Evolutionary conservation across 257 asterid species (phyloP).

Genomic region (Jacaranda copaia): DNA sequence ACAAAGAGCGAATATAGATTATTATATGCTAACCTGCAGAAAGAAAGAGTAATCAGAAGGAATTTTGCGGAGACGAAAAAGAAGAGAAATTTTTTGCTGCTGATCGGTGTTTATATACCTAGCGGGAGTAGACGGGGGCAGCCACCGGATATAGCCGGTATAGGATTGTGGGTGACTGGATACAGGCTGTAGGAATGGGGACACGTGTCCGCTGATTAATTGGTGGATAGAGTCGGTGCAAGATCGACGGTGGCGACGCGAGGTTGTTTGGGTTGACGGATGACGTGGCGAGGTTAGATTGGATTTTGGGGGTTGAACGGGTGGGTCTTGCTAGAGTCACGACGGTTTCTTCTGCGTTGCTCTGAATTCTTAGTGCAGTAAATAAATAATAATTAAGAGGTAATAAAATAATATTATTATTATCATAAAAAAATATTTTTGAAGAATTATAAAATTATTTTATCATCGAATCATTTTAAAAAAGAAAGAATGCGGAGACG

Average conservation of each 20-base stretch:
- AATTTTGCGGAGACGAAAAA: slow-evolving; percentile 23
- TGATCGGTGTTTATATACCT: slow-evolving; percentile 59
- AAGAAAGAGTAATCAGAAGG: slow-evolving; percentile 39
- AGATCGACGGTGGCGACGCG: slow-evolving; percentile 63
- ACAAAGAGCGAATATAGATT: slow-evolving; percentile 14
- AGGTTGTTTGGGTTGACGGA: slow-evolving; percentile 37
- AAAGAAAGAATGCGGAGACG: too few species aligned
- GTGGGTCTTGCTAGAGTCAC: slow-evolving; percentile 32
- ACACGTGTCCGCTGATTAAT: slow-evolving; percentile 46
- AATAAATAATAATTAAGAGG: neutral
- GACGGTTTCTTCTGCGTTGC: too few species aligned
- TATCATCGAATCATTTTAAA: too few species aligned
- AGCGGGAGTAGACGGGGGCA: slow-evolving; percentile 60
- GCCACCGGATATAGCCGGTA: slow-evolving; percentile 59
- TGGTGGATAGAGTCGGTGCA: slow-evolving; percentile 46
- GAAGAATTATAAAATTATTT: too few species aligned
- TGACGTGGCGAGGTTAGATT: slow-evolving; percentile 54
- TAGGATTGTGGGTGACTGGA: slow-evolving; percentile 46
- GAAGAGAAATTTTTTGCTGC: slow-evolving; percentile 4
- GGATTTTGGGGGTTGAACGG: slow-evolving; percentile 30
- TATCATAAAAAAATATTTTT: too few species aligned
- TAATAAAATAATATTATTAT: too few species aligned
- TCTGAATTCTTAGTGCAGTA: neutral
- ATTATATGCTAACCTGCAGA: slow-evolving; percentile 55
- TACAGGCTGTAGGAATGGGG: slow-evolving; percentile 36